Percentiles rank a stretch among this genome's conserved stretches.
Evolutionary conservation across 2,329 filamentous ascomycete genomes (phyloP).

Genomic region (Neonectria faginata): DNA sequence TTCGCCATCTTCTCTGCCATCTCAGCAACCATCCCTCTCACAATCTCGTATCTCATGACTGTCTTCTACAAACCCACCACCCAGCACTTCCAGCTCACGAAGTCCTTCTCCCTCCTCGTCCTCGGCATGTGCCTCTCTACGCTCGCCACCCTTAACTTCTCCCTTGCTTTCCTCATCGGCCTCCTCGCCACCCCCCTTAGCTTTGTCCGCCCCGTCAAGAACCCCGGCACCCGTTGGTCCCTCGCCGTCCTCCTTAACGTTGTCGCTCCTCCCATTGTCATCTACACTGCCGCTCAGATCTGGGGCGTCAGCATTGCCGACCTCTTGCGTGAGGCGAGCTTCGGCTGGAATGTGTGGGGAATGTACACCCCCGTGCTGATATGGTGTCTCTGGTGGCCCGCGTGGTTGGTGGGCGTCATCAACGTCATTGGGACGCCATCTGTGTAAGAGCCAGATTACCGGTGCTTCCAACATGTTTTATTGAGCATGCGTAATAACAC

Average conservation of each 20-base stretch:
- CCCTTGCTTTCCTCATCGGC: slow-evolving; percentile 86
- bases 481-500: neutral
- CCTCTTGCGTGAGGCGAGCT: slow-evolving; percentile 78
- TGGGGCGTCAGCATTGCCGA: slow-evolving; percentile 60
- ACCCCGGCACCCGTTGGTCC: slow-evolving; percentile 53
- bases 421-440: slow-evolving; percentile 60
- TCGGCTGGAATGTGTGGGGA: slow-evolving; percentile 90
- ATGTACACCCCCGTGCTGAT: slow-evolving; percentile 89
- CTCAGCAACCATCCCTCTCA: slow-evolving; percentile 67
- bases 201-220: slow-evolving; percentile 70
- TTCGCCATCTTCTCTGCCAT: slow-evolving; percentile 68
- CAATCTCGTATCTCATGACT: slow-evolving; percentile 67
- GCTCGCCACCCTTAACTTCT: slow-evolving; percentile 96
- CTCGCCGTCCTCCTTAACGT: slow-evolving; percentile 66
- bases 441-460: slow-evolving; percentile 17
- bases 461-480: neutral
- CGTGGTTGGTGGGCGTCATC: slow-evolving; percentile 78
- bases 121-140: slow-evolving; percentile 92
- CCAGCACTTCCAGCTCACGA: slow-evolving; percentile 82
- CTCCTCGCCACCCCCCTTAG: slow-evolving; percentile 81
- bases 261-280: slow-evolving; percentile 71
- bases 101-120: slow-evolving; percentile 91
- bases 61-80: slow-evolving; percentile 64
- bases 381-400: slow-evolving; percentile 97
- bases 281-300: slow-evolving; percentile 58